phyloP scores from a whole-genome alignment of 2,329 filamentous ascomycete species.

The Rasamsonia emersonii region DNA sequence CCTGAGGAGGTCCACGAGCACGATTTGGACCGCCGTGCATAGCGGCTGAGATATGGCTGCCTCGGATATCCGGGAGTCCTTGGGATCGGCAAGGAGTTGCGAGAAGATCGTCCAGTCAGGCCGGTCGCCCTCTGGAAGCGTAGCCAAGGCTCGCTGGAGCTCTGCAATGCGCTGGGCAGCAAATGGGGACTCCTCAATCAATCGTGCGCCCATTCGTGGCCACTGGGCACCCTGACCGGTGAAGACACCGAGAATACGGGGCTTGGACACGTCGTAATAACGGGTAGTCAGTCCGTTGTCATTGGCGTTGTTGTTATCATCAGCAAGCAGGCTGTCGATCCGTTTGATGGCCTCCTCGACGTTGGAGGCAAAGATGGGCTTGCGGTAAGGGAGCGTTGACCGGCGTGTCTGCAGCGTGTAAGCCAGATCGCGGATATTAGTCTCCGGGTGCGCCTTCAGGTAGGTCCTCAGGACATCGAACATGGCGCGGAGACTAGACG shows the following conservation, averaged over 20 bases:
- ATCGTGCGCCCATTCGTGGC: constrained; percentile 16
- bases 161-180: constrained; percentile 1
- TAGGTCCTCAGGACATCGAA: not conserved
- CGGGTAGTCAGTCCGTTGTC: not conserved
- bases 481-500: not conserved
- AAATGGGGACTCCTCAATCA: constrained; percentile 11
- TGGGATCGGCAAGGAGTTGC: constrained; percentile 4
- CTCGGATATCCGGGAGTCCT: constrained; percentile 8
- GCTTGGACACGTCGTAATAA: not conserved
- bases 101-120: constrained; percentile 10
- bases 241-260: constrained; percentile 15
- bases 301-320: not conserved
- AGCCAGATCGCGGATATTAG: constrained; percentile 2
- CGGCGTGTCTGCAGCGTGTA: constrained; percentile 10
- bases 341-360: constrained; percentile 1
- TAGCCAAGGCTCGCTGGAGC: constrained; percentile 6
- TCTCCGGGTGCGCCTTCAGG: not conserved
- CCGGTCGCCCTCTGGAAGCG: constrained; percentile 9
- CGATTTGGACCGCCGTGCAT: constrained; percentile 41
- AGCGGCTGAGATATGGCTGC: constrained; percentile 11
- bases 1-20: constrained; percentile 36
- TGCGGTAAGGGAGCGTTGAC: not conserved
- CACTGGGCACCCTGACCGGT: constrained; percentile 26
- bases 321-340: not conserved
- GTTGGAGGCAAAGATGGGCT: constrained; percentile 2